Evolutionary conservation across 2,329 filamentous ascomycete genomes (phyloP).

Genomic region (Paecilomyces variotii): DNA sequence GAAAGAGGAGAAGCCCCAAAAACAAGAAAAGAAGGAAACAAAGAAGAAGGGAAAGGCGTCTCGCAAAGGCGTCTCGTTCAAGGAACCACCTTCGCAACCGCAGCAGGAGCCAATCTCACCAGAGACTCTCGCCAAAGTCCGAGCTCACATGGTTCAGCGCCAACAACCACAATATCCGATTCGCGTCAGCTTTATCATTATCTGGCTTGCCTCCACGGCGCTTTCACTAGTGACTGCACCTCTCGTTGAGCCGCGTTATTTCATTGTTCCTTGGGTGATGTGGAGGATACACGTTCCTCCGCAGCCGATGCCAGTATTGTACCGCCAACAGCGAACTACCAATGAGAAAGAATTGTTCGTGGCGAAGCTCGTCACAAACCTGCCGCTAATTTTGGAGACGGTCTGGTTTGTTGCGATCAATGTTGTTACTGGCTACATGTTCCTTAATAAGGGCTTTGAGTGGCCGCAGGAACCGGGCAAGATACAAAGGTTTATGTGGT

Average conservation of each 20-base stretch:
- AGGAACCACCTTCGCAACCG: slow-evolving; percentile 8
- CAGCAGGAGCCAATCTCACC: slow-evolving; percentile 17
- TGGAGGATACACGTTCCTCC: slow-evolving; percentile 73
- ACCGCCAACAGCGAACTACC: slow-evolving; percentile 17
- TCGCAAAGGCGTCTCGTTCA: not conserved
- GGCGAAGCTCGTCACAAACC: slow-evolving; percentile 18
- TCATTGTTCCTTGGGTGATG: slow-evolving; percentile 89
- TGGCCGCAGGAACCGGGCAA: slow-evolving; percentile 52
- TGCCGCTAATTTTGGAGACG: slow-evolving; percentile 43
- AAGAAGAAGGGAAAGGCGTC: slow-evolving; percentile 15
- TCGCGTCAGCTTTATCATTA: slow-evolving; percentile 46
- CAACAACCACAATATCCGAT: slow-evolving; percentile 21
- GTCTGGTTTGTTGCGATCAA: slow-evolving; percentile 51
- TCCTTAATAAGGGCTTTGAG: slow-evolving; percentile 48
- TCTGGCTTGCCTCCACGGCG: slow-evolving; percentile 61
- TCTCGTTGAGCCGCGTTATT: slow-evolving; percentile 90
- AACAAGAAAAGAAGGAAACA: slow-evolving; percentile 13
- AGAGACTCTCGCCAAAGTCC: slow-evolving; percentile 20
- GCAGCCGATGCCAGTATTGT: slow-evolving; percentile 23
- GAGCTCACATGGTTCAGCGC: slow-evolving; percentile 21
- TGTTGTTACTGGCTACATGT: slow-evolving; percentile 45
- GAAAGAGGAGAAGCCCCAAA: slow-evolving; percentile 7
- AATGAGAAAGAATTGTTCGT: slow-evolving; percentile 16
- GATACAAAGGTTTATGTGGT: slow-evolving; percentile 56
- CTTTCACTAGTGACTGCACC: slow-evolving; percentile 81